phyloP scores from a whole-genome alignment of 768 basidiomycete genomes.

The Calocybe cyanea region DNA sequence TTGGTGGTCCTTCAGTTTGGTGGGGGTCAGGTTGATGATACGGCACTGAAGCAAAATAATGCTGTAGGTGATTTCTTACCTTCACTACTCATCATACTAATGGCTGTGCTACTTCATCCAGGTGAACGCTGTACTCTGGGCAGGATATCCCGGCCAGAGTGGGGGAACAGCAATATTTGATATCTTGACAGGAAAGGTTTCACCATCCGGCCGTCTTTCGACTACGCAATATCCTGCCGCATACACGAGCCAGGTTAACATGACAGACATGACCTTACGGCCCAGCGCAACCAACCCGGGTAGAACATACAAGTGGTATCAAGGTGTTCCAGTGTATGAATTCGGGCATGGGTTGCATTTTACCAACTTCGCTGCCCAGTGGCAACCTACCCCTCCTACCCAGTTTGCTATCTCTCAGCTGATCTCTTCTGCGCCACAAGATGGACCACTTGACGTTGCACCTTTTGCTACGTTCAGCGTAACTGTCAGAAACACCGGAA shows the following conservation, averaged over 20 bases:
- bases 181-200: conserved; percentile 45
- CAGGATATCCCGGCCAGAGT: conserved; percentile 54
- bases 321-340: conserved; percentile 44
- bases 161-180: conserved; percentile 53
- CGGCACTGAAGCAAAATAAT: conserved; percentile 38
- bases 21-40: conserved; percentile 52
- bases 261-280: conserved; percentile 58
- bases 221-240: conserved; percentile 50
- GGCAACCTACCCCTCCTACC: conserved; percentile 29
- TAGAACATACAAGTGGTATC: conserved; percentile 58
- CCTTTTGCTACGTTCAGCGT: conserved; percentile 48
- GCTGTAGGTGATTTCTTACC: conserved; percentile 27
- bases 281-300: conserved; percentile 47
- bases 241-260: conserved; percentile 43
- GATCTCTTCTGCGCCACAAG: conserved; percentile 20
- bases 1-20: conserved; percentile 53
- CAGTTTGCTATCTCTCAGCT: conserved; percentile 40
- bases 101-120: conserved; percentile 14
- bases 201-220: conserved; percentile 53
- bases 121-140: conserved; percentile 56
- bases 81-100: not conserved
- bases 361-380: conserved; percentile 43
- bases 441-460: conserved; percentile 35
- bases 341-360: conserved; percentile 55
- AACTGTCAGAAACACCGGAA: conserved; percentile 45